phyloP scores from a whole-genome alignment of 371 early-diverging fungal genomes.

The Ordospora colligata region DNA sequence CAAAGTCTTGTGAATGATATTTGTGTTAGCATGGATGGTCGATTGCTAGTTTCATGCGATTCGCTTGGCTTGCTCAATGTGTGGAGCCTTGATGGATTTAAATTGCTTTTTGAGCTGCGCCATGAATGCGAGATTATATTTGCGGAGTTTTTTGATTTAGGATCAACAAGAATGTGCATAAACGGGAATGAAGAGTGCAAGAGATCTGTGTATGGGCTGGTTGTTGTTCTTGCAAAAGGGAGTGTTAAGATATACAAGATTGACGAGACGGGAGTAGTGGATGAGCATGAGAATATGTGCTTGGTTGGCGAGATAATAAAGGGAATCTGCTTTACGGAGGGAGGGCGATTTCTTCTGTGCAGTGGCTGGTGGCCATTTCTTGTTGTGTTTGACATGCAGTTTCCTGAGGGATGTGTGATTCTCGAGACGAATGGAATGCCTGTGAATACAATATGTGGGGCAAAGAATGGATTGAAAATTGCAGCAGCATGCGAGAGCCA shows the following conservation, averaged over 20 bases:
- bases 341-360: slow-evolving; percentile 51
- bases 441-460: slow-evolving; percentile 48
- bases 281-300: slow-evolving; percentile 36
- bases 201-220: slow-evolving; percentile 19
- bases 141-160: slow-evolving; percentile 47
- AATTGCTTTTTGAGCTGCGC: background rate
- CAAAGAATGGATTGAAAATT: slow-evolving; percentile 52
- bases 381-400: slow-evolving; percentile 50
- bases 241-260: slow-evolving; percentile 34
- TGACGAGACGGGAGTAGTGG: background rate
- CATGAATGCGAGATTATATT: slow-evolving; percentile 45
- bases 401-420: slow-evolving; percentile 44
- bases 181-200: slow-evolving; percentile 14
- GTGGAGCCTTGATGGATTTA: slow-evolving; percentile 38
- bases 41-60: slow-evolving; percentile 53
- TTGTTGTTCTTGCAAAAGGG: slow-evolving; percentile 40
- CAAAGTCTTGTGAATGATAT: slow-evolving; percentile 50
- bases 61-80: slow-evolving; percentile 44
- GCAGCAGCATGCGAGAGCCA: slow-evolving; percentile 36
- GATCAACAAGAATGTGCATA: slow-evolving; percentile 23
- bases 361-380: slow-evolving; percentile 60
- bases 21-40: slow-evolving; percentile 47
- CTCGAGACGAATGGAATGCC: slow-evolving; percentile 55
- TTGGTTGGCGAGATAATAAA: slow-evolving; percentile 43
- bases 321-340: slow-evolving; percentile 57